Base-by-base conservation (phyloP, 2,329 filamentous ascomycete species). In the Periconia sp. region DNA sequence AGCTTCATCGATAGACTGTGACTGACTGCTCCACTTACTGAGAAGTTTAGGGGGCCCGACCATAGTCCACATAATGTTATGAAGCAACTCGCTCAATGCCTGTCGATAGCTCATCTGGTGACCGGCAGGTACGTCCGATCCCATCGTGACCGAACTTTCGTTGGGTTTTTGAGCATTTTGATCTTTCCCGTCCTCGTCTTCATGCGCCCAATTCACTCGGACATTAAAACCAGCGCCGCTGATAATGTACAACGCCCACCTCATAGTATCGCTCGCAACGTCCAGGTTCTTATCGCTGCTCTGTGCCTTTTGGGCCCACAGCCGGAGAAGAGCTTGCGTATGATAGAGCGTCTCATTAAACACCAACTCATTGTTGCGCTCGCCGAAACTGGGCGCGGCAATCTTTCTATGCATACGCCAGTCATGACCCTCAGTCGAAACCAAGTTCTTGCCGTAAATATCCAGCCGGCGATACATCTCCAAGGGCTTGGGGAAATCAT, bases 361-460 rank as follows among this genome's bases (percentile, higher is more conserved):
- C 1, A 89, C 85, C 23, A 89, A 70, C 14, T 81, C 78, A 52
- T 90, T 87, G 70, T 91, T 92, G 74, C 82, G 85, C 75, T 93
- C 90, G 53, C 87, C 90, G 72, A 93, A 92, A 3, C 84, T 84
- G 0, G 88, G 85, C 27, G 86, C 83, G 0, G 85, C 88, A 42
- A 86, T 81, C 73, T 89, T 91, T 56, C 89, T 83, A 69, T 93
- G 89, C 72, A 83, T 80, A 31, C 85, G 85, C 90, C 89, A 93
- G 27, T 82, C 73, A 1, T 77, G 68, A 1, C 89, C 89, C 70
- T 92, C 89, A 2, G 86, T 85, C 0, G 84, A 85, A 19, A 92
- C 74, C 1, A 92, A 81, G 66, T 90, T 93, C 52, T 84, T 80
- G 35, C 90, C 89, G 67, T 88, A 92, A 19, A 88, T 76, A 45